Evolutionary conservation across 495 filamentous ascomycete species (phyloP).

Genomic region (Lasiosphaeria hispida): DNA sequence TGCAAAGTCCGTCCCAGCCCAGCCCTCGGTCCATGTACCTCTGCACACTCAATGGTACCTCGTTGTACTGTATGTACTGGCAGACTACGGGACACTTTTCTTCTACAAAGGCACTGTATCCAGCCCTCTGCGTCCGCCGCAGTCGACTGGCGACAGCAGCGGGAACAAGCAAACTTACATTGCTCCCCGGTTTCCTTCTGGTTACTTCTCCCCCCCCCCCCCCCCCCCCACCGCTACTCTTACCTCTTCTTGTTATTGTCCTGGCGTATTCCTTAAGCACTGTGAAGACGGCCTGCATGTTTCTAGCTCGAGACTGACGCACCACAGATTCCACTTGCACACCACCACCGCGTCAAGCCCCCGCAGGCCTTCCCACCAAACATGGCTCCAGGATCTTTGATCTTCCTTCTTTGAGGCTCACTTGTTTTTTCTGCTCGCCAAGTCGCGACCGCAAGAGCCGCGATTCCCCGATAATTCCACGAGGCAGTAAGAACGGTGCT

Average conservation of each 20-base stretch:
- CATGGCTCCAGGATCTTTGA: background rate
- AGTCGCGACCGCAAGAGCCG: slow-evolving; percentile 9
- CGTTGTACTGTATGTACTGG: slow-evolving; percentile 31
- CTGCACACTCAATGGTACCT: slow-evolving; percentile 28
- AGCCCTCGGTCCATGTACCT: slow-evolving; percentile 26
- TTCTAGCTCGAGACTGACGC: slow-evolving; percentile 10
- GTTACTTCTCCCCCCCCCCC: slow-evolving; percentile 1
- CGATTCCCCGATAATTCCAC: background rate
- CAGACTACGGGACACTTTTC: background rate
- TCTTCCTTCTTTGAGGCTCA: no score
- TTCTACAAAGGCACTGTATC: slow-evolving; percentile 12
- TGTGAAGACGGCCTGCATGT: slow-evolving; percentile 3
- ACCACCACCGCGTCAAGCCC: background rate
- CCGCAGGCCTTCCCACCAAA: background rate
- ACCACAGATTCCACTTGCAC: slow-evolving; percentile 5
- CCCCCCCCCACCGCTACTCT: slow-evolving; percentile 13
- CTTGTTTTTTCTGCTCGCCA: background rate
- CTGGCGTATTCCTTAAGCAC: background rate
- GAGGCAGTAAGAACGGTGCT: slow-evolving; percentile 15
- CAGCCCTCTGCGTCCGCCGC: background rate
- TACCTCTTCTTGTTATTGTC: background rate
- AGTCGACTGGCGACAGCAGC: slow-evolving; percentile 3
- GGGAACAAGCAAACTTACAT: slow-evolving; percentile 9
- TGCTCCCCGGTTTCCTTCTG: slow-evolving; percentile 12
- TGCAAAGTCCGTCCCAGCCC: slow-evolving; percentile 15